Evolutionary conservation across 2,329 filamentous ascomycete species (phyloP).

Genomic region (Fusarium acutatum): DNA sequence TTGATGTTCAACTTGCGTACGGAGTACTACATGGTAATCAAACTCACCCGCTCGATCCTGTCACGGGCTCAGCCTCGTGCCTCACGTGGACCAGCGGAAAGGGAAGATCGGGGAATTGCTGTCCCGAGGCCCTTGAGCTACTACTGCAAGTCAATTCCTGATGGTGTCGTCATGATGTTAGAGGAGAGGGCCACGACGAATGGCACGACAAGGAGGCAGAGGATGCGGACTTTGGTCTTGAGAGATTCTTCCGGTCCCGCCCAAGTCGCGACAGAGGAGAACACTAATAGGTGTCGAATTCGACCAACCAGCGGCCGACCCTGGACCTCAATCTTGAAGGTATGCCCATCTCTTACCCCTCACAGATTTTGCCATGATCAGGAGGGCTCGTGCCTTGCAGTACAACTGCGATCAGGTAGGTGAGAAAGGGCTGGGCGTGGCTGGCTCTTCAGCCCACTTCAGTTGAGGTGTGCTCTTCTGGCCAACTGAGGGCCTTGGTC

Average conservation of each 20-base stretch:
- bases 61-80: slow-evolving; percentile 28
- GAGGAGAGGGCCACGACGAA: slow-evolving; percentile 4
- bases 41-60: slow-evolving; percentile 15
- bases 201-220: background rate
- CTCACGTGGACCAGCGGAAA: slow-evolving; percentile 15
- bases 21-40: slow-evolving; percentile 16
- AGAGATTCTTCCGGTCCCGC: slow-evolving; percentile 1
- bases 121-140: slow-evolving; percentile 12
- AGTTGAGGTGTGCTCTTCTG: slow-evolving; percentile 23
- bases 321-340: background rate
- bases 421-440: background rate
- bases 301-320: slow-evolving; percentile 28
- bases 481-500: slow-evolving; percentile 7
- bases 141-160: slow-evolving; percentile 38
- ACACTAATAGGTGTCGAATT: background rate
- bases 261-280: slow-evolving; percentile 1
- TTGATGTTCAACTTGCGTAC: background rate
- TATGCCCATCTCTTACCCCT: slow-evolving; percentile 16
- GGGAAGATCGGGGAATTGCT: background rate
- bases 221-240: slow-evolving; percentile 1
- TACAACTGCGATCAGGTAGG: slow-evolving; percentile 12
- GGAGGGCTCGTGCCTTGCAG: slow-evolving; percentile 36
- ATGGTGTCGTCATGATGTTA: slow-evolving; percentile 15
- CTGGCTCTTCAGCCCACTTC: slow-evolving; percentile 18
- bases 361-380: slow-evolving; percentile 13